These are phyloP conservation scores for Paramecium primaurelia DNA, from an alignment of 73 alveolate genomes.

Conservation along the genomic window DNA sequence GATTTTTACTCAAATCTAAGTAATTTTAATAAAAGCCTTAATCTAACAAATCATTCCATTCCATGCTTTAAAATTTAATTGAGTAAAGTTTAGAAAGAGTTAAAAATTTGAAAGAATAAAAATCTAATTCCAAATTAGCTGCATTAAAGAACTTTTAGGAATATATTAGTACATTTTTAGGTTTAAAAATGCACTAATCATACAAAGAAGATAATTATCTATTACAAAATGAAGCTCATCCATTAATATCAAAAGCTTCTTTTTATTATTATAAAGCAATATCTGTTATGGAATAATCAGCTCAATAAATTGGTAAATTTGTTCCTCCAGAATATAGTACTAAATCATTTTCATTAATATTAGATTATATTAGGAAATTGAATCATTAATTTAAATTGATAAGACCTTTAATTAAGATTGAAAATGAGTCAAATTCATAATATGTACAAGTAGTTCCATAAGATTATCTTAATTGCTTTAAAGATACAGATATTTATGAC, in stretches of 20 bases:
- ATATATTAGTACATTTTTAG: not conserved
- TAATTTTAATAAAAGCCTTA: not conserved
- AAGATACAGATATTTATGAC: not conserved
- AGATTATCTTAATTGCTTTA: not conserved
- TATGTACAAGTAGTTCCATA: not conserved
- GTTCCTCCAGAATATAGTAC: not conserved
- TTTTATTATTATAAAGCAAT: not conserved
- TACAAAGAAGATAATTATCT: not conserved
- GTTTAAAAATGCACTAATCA: not conserved
- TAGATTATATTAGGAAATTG: not conserved
- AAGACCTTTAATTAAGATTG: not conserved
- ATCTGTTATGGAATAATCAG: not conserved
- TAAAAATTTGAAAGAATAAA: not conserved
- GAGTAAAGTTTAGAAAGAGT: not conserved
- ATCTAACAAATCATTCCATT: not conserved
- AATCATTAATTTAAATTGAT: constrained; percentile 1
- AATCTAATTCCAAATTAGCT: not conserved
- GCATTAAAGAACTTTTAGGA: constrained; percentile 2
- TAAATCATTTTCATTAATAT: not conserved
- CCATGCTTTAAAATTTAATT: not conserved
- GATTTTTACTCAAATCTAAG: not conserved
- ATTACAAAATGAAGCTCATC: constrained; percentile 4
- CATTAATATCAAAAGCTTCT: not conserved
- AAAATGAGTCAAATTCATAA: not conserved
- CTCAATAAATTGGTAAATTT: not conserved